Base-by-base conservation (phyloP, 2,329 filamentous ascomycete genomes). In the Verruconis gallopava region DNA sequence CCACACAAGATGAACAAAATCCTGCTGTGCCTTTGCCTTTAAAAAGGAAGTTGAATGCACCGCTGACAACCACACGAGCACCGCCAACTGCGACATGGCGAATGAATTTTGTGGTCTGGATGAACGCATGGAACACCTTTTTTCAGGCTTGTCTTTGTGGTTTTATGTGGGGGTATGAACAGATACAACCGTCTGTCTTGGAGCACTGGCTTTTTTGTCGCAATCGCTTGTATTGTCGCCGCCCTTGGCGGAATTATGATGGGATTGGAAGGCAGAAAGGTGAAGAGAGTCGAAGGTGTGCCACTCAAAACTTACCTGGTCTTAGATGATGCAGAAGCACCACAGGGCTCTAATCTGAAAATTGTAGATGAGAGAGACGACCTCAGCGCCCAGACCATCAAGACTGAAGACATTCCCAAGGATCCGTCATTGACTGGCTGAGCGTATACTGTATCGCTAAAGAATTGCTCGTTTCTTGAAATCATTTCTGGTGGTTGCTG, bases 91-190 rank as follows among this genome's bases (percentile, higher is more conserved):
- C 62, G 17, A 49, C 72, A 9, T 89, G 83, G 82, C 88, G 83
- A 59, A 65, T 93, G 53, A 83, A 91, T 49, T 75, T 81, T 44
- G 75, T 89, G 22, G 68, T 93, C 25, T 88, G 80, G 79, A 70
- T 79, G 50, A 86, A 85, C 61, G 71, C 85, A 3, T 69, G 67
- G 64, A 93, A 93, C 54, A 91, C 85, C 0, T 71, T 88, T 42
- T 69, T 91, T 35, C 86, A 93, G 58, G 70, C 70, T 30, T 69
- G 75, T 14, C 68, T 93, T 2, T 81, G 77, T 5, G 79, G 73
- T 3, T 81, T 85, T 62, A 93, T 93, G 85, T 93, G 83, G 82
- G n/a, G 77, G 74, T 2, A 67, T 82, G 60, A 81, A 84, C n/a
- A 43, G 43, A 15, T 79, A 77, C 52, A 63, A 80, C 17, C 68